phyloP scores from a whole-genome alignment of 331 rosid genomes.

The Rosa hybrid region DNA sequence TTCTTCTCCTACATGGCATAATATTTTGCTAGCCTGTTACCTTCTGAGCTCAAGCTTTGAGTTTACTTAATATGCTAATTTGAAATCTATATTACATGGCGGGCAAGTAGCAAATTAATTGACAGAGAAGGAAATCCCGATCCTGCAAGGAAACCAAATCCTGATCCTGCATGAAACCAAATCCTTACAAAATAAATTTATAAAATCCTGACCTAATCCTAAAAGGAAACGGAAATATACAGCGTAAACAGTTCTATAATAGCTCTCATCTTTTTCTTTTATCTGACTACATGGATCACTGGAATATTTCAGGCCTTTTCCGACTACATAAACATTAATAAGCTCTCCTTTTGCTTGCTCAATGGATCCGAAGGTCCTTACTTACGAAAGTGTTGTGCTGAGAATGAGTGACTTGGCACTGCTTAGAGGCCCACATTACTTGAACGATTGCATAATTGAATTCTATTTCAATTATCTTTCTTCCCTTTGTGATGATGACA shows the following conservation, averaged over 20 bases:
- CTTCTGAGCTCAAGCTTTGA: no score
- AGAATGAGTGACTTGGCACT: not conserved
- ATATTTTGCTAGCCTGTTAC: no score
- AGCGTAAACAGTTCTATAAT: not conserved
- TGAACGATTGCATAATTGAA: constrained; percentile 15
- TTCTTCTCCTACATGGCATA: no score
- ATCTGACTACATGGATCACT: no score
- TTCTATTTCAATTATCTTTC: constrained; percentile 14
- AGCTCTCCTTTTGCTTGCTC: not conserved
- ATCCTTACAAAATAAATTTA: no score
- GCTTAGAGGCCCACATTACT: constrained; percentile 14
- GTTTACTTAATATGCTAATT: no score
- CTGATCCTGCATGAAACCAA: no score
- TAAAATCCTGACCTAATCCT: not conserved
- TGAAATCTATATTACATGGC: no score
- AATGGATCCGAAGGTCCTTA: not conserved
- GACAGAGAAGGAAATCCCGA: not conserved
- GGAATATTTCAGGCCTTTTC: no score
- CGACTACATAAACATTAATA: no score
- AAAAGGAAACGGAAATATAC: not conserved
- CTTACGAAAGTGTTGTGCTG: not conserved
- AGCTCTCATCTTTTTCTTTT: no score
- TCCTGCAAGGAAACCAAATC: no score
- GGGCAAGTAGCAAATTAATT: not conserved
- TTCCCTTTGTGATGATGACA: not conserved